Evolutionary conservation across 176 grass and related monocot genomes (phyloP).

Genomic region (Bolboschoenus planiculmis): DNA sequence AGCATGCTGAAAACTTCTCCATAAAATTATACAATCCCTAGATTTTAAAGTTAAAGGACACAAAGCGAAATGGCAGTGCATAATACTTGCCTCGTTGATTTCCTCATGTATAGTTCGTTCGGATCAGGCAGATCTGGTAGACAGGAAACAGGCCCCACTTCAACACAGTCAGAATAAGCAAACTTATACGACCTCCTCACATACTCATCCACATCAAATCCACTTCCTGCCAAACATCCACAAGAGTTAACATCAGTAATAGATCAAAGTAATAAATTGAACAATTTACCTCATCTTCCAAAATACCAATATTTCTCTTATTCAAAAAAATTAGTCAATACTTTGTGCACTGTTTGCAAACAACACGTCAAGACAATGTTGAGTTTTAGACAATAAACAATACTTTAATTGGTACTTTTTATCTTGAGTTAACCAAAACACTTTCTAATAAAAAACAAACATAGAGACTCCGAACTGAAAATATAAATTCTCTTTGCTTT

Average conservation of each 20-base stretch:
- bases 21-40: not conserved
- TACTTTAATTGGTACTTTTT: not conserved
- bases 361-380: not conserved
- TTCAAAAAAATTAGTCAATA: not conserved
- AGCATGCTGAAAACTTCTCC: not conserved
- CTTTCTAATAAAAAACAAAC: not conserved
- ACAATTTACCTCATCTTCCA: not conserved
- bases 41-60: not conserved
- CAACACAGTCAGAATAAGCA: conserved; percentile 98
- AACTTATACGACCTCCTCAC: conserved; percentile 85
- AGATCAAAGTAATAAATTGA: not conserved
- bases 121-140: conserved; percentile 87
- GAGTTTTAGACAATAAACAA: not conserved
- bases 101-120: conserved; percentile 89
- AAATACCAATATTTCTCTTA: not conserved
- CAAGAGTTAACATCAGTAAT: not conserved
- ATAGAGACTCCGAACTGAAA: not conserved
- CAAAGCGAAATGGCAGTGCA: conserved; percentile 4
- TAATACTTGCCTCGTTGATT: conserved; percentile 69
- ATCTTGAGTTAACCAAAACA: not conserved
- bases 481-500: not conserved
- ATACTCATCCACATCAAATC: conserved; percentile 99
- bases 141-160: conserved; percentile 85
- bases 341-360: not conserved
- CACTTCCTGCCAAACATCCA: conserved; percentile 55